Base-by-base conservation (phyloP, 208 protist species). In the Trypanosoma platydactyli region DNA sequence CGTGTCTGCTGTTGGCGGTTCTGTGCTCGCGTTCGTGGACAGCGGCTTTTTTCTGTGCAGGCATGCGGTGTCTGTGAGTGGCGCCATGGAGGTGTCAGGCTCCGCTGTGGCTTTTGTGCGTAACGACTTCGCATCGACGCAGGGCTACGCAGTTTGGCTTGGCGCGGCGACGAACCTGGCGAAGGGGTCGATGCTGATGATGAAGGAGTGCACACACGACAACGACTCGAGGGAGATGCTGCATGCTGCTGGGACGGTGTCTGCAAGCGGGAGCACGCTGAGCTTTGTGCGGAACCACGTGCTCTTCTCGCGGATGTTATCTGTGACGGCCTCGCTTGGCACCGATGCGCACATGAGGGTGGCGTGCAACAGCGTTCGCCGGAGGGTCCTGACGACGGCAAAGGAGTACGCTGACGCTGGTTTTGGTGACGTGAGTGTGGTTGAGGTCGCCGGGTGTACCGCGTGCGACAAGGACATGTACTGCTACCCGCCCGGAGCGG, bases 41-140 rank as follows among this genome's bases (percentile, higher is more conserved):
- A 58, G 48, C 29, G 53, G 45, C 40, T 56, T 67, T 29, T 20
- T 67, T 22, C 48, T 67, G 40, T 67, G 61, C 61, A 58, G 56
- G 48, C 45, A 67, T 24, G 61, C 61, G 27, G 53, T 67, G n/a
- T 56, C 29, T 33, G 40, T 65, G 50, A 16, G 45, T 25, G 45
- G 38, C 15, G 44, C 45, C 24, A 3, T 65, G 18, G 15, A 18
- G 18, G 60, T 65, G 60, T 18, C 60, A 27, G 38, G 40, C 13
- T 49, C 29, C 13, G n/a, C 44, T 18, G 45, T 54, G 41, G 38
- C 40, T 3, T 53, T 54, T 51, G 41, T 64, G 58, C 24, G 58
- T 22, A 51, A 20, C 18, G 41, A 38, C 27, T 64, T 64, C 18
- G 58, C 58, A 40, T 41, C 46, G 22, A 51, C 48, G 22, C 25